Evolutionary conservation across 495 filamentous ascomycete species (phyloP).

Genomic region (Bacidia gigantensis): DNA sequence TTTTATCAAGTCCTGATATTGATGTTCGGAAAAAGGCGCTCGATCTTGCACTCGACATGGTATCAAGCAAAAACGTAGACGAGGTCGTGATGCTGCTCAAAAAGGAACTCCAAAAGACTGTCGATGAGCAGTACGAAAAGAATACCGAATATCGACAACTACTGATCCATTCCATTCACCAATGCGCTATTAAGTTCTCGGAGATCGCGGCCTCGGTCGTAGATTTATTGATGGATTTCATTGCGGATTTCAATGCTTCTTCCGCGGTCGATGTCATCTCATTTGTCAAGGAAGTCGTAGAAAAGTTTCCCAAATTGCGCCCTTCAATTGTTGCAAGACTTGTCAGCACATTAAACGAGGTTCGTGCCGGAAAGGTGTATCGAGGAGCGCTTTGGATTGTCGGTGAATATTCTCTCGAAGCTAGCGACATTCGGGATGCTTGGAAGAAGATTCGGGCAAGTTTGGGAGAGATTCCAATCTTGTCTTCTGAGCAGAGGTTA

Average conservation of each 20-base stretch:
- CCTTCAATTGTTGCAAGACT: constrained; percentile 75
- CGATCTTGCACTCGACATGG: constrained; percentile 87
- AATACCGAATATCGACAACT: constrained; percentile 94
- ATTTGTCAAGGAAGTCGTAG: constrained; percentile 97
- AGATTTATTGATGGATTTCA: constrained; percentile 97
- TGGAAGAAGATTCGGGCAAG: constrained; percentile 94
- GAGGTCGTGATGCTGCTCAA: constrained; percentile 93
- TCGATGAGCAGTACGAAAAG: constrained; percentile 98
- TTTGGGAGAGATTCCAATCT: constrained; percentile 91
- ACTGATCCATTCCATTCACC: constrained; percentile 92
- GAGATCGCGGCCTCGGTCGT: constrained; percentile 96
- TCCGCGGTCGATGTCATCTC: constrained; percentile 96
- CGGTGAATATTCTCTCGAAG: constrained; percentile 89
- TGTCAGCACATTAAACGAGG: constrained; percentile 82
- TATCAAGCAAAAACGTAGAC: constrained; percentile 96
- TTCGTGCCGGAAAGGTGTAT: constrained; percentile 94
- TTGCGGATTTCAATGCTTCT: constrained; percentile 93
- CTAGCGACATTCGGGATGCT: constrained; percentile 85
- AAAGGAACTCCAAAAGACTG: constrained; percentile 93
- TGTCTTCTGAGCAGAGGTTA: constrained; percentile 87
- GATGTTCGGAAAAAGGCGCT: constrained; percentile 92
- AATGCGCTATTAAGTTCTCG: constrained; percentile 96
- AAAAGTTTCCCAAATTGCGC: constrained; percentile 89
- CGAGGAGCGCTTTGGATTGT: constrained; percentile 95
- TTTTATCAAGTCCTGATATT: constrained; percentile 91